Evolutionary conservation across 2,329 filamentous ascomycete species (phyloP), one percentile per base, ranked within the genome.

Genomic region (Mycosphaerelloides madeirae): DNA sequence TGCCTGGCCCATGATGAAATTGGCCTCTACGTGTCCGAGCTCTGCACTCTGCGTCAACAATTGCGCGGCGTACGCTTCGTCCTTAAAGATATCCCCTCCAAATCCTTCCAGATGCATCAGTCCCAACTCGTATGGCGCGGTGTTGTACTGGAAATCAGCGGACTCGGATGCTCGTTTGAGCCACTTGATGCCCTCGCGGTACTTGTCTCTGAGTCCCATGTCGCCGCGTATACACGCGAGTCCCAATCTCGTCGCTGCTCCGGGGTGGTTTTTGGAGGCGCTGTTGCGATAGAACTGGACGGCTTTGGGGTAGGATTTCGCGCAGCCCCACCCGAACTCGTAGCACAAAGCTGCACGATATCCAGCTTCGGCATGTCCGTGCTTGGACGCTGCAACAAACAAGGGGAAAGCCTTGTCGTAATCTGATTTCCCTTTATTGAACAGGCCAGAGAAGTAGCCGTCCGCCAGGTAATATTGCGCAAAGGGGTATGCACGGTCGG

Each of bases 381-480:
- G 93, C 70, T 97, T 98, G 59, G 87, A 91, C 7, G 93, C 93
- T 13, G 93, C 80, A 29, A 95, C 78, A 63, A 98, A 98, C 22
- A 97, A 80, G 7, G 88, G 85, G 62, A 97, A 97, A 0, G 93
- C 90, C 31, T 86, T 83, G 62, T 90, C 87, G 63, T 94, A 85
- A 64, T 98, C 93, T 59, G 88, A 83, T 63, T 91, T 94, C 50
- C 88, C 87, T 67, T 96, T 97, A 70, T 82, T 95, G 68, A 98
- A 97, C 18, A 98, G 74, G 0, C 93, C 93, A 5, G 91, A 96
- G 2, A 89, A 87, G 63, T 87, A 95, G 1, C 93, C 93, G 63
- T 98, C 93, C 15, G 83, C 93, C 11, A 98, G 80, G 65, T 97
- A 97, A 70, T 98, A 98, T 66, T 98, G 93, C 3, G 93, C 93